Base-by-base conservation (phyloP, 106 monocot genomes). In the Chionographis japonica region DNA sequence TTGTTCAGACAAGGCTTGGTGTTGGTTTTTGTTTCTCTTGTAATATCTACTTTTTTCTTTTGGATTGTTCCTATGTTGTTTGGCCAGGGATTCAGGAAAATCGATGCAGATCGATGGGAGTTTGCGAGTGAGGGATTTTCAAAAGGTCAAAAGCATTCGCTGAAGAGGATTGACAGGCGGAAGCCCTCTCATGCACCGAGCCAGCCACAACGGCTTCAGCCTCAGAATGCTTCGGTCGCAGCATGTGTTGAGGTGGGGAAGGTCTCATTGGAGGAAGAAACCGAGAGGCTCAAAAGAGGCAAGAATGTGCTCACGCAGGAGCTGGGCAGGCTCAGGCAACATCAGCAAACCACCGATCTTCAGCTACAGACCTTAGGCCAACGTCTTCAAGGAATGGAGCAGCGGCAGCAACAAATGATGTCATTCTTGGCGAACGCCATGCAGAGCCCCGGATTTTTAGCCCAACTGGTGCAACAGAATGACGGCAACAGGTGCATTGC, bases 291-390 rank as follows among this genome's bases (percentile, higher is more conserved):
- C 27, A 83, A 83, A 52, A 69, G 78, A 12, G 83, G 79, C 56
- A 83, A 75, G 43, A 62, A 75, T 37, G 66, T 75, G n/a, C 78
- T 83, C 66, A 83, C 75, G 83, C 75, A 75, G 61, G 83, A 83
- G 37, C 60, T 79, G 3, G 60, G 75, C 4, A 75, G 61, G 75
- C 43, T 83, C 12, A 78, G 75, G 61, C 78, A 83, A 16, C 83
- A 83, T 14, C 83, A 79, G 56, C 78, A 83, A 50, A 14, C 66
- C 9, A 66, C 75, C 52, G 68, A 75, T 58, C 10, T 67, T 63
- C 78, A 79, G 56, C 61, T 83, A 3, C 67, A 79, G 20, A 67
- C 61, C 6, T 7, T 83, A 62, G 70, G 51, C 11, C 70, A 83
- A 55, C 70, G 83, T 38, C 65, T 83, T 38, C 55, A 83, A 14